Conservation (phyloP, 345 rosid genomes). For the Brassica napus region DNA sequence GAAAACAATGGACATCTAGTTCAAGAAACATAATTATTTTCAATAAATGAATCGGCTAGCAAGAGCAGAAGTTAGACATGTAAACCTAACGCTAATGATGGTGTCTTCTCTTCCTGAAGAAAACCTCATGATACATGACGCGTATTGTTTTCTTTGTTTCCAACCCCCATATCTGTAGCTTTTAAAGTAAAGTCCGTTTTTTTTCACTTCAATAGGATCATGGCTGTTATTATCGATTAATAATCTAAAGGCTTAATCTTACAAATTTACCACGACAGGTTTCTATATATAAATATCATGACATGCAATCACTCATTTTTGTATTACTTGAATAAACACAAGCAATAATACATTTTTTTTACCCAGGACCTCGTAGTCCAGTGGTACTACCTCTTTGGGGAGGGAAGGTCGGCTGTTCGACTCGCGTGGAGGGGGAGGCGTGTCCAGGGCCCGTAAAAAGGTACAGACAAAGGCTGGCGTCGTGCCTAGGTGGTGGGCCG, state of each 20-base stretch:
- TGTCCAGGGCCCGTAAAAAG: too few species aligned
- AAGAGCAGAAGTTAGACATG: conserved; percentile 18
- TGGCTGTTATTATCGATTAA: background rate
- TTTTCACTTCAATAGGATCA: background rate
- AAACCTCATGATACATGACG: conserved; percentile 14
- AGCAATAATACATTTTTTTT: background rate
- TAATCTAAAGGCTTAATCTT: background rate
- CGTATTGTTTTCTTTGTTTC: conserved; percentile 23
- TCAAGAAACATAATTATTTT: background rate
- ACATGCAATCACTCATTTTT: background rate
- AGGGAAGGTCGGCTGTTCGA: too few species aligned
- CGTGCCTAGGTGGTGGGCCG: too few species aligned
- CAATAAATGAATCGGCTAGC: conserved; percentile 1
- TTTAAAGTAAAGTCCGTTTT: background rate
- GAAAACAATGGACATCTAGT: background rate
- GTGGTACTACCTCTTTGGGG: too few species aligned
- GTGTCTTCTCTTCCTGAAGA: conserved; percentile 25
- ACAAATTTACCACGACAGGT: background rate
- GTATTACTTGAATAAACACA: background rate
- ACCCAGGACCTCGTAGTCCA: too few species aligned
- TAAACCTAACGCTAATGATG: conserved; percentile 35
- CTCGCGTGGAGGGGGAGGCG: too few species aligned
- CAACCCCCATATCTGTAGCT: background rate
- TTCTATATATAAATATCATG: background rate
- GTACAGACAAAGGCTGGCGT: too few species aligned